Evolutionary conservation across 1,139 yeast genomes (phyloP), one percentile per base, ranked within the genome.

Genomic region (Geotrichum australiense): DNA sequence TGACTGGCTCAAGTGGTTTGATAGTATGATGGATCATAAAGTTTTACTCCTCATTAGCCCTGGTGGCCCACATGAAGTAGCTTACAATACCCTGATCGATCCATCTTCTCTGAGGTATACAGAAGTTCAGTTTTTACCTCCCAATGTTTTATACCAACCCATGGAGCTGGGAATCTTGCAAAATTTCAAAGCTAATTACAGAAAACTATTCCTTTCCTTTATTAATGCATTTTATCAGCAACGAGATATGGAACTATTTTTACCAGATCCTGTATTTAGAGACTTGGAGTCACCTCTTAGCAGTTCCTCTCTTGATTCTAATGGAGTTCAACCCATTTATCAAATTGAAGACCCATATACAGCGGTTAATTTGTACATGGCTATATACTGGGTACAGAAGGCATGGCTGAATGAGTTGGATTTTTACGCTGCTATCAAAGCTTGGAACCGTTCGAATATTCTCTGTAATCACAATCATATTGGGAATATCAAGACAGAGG

Each of bases 1-100:
- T 11, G 19, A 37, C 15, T 44, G 47, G 47, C 34, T 44, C 10
- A 24, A 32, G n/a, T 44, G 47, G 47, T 41, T 44, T 23, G 47
- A 44, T 29, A 21, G 34, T 5, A 23, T 37, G 23, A 44, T 44
- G 44, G 47, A 39, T 23, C 23, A 40, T 7, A 27, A 20, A 2
- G 47, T 41, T 5, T 31, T 44, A 15, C 38, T 44, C 3, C 28
- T 44, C 6, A 11, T 44, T 7, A 43, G 42, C 24, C 47, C 47
- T n/a, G 35, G 36, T 34, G 39, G 39, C 8, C 25, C 42, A 5
- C 47, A 44, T 12, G 47, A 44, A 22, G 42, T 41, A 7, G 47
- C 42, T 5, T 30, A 25, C 22, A 37, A 29, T 7, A 31, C 35
- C 20, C 38, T 41, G 5, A 24, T 30, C 7, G 42, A 41, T 10